Evolutionary conservation across 2,329 filamentous ascomycete genomes (phyloP).

Genomic region (Hypoxylon rubiginosum): DNA sequence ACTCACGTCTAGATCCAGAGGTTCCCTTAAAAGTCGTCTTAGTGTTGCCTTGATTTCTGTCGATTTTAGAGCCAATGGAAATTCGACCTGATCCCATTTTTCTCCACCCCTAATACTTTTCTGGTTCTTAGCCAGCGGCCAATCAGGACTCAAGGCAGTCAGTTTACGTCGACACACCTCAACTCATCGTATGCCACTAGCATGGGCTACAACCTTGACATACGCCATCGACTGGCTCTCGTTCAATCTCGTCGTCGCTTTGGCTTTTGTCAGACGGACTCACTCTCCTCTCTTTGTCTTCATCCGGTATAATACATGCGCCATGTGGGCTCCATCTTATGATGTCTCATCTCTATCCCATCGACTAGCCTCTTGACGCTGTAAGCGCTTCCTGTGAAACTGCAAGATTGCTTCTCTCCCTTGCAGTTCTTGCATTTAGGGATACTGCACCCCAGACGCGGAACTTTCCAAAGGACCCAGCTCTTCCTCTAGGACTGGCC

Average conservation of each 20-base stretch:
- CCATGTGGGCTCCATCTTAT: constrained; percentile 41
- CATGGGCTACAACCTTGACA: constrained; percentile 48
- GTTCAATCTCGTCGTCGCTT: constrained; percentile 45
- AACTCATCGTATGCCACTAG: constrained; percentile 51
- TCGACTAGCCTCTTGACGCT: constrained; percentile 42
- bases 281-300: constrained; percentile 40
- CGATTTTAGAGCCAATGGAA: constrained; percentile 50
- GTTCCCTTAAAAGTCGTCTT: constrained; percentile 27
- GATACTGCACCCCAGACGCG: constrained; percentile 36
- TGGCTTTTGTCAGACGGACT: constrained; percentile 43
- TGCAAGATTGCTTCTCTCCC: constrained; percentile 33
- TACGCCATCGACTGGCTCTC: constrained; percentile 50
- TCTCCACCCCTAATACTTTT: constrained; percentile 45
- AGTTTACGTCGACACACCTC: constrained; percentile 47
- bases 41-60: constrained; percentile 42
- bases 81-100: constrained; percentile 27
- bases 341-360: constrained; percentile 40
- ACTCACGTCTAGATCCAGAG: constrained; percentile 39
- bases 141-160: constrained; percentile 44
- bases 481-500: constrained; percentile 35
- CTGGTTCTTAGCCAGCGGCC: constrained; percentile 40
- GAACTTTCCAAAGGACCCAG: constrained; percentile 29
- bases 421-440: constrained; percentile 34
- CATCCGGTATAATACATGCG: constrained; percentile 45
- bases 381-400: constrained; percentile 40